Evolutionary conservation across 164 flowering plant genomes (phyloP).

Genomic region (Piper longum): DNA sequence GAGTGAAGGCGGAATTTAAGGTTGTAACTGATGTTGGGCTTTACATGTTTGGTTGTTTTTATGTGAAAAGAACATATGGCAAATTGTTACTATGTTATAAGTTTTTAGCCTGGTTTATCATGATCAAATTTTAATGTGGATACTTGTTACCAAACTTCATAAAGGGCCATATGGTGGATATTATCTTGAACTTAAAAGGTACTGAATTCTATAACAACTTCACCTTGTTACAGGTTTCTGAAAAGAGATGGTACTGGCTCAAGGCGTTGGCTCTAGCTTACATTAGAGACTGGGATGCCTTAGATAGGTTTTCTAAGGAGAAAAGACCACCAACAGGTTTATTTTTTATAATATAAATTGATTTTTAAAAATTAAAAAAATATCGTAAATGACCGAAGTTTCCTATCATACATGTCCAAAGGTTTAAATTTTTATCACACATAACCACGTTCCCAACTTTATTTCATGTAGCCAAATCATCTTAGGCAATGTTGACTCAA

Average conservation of each 20-base stretch:
- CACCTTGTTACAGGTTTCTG: constrained; percentile 53
- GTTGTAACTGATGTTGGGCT: constrained; percentile 14
- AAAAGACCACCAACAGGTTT: constrained; percentile 80
- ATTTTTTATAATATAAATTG: not conserved
- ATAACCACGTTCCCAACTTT: too few species aligned
- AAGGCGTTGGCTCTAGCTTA: constrained; percentile 93
- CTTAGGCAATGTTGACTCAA: too few species aligned
- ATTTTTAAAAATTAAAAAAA: too few species aligned
- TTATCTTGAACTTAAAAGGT: not conserved
- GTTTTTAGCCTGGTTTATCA: not conserved
- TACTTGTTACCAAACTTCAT: not conserved
- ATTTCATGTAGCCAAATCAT: too few species aligned
- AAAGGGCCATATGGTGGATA: not conserved
- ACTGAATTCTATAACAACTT: not conserved
- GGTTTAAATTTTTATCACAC: too few species aligned
- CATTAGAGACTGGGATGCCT: constrained; percentile 88
- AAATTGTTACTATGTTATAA: too few species aligned
- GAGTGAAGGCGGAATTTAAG: constrained; percentile 88
- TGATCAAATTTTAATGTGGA: too few species aligned
- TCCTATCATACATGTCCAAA: too few species aligned
- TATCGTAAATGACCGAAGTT: too few species aligned
- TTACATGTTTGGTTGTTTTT: not conserved
- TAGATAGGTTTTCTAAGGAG: constrained; percentile 92
- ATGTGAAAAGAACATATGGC: not conserved
- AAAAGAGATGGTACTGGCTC: constrained; percentile 99